Evolutionary conservation across 768 basidiomycete species (phyloP), one percentile per base, ranked within the genome.

Genomic region (Termitomyces sp.): DNA sequence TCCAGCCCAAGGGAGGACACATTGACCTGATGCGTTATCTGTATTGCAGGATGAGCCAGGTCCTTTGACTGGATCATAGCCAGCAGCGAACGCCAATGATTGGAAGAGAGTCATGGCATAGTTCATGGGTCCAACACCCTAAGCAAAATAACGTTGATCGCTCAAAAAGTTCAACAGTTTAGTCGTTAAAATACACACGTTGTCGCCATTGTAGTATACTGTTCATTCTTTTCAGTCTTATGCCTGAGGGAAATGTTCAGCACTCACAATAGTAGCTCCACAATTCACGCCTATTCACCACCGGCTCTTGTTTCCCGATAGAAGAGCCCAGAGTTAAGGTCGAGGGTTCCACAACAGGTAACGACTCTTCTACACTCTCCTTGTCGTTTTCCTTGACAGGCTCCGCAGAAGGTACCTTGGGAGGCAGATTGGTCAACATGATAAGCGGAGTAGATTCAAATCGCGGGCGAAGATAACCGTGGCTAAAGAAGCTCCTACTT

Each of bases 181-280:
- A 27, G 27, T 38, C 19, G 21, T 37, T 11, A 34, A 31, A 8
- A 21, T 25, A 58, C 78, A n/a, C 62, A 88, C 87, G 69, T 89
- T 90, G 60, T 90, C 83, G 52, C 89, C 90, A 57, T 91, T 92
- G 70, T 85, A 89, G 65, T 91, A 91, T 56, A 91, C 90, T 92
- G 53, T 2, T 19, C 55, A 29, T 58, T 46, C 57, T 38, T 10
- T 25, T 31, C 40, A 59, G 42, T 45, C 11, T 25, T n/a, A 21
- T 17, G 32, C 16, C 23, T 6, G 54, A 17, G 25, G 37, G 48
- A 17, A 35, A 48, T 53, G 45, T 62, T 56, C 42, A 38, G 19
- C 27, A 81, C 83, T 32, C 48, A 89, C 89, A 60, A 67, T 91
- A 91, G 65, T 91, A 92, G 53, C 83, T 84, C 90, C 90, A 92